Base-by-base conservation (phyloP, 108 stramenopile species). In the Cylindrotheca fusiformis region DNA sequence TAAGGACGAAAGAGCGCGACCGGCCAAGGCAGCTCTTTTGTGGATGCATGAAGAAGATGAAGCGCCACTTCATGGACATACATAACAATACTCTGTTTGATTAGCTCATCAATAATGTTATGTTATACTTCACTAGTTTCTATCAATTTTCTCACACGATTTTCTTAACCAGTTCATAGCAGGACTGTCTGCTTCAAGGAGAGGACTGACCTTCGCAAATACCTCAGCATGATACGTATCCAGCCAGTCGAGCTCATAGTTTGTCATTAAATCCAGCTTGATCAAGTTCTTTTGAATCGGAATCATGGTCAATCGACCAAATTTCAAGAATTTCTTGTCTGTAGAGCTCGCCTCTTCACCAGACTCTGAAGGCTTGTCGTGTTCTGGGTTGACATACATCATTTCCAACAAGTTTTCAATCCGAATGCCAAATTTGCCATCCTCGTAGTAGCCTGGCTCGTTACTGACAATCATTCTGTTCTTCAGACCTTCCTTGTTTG, bases 401-500 rank as follows among this genome's bases (percentile, higher is more conserved):
- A 91, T 82, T 52, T 88, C 88, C 25, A 95, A 33, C 1, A 95
- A 60, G 54, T 95, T 95, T 61, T 99, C 97, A 55, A 97, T 97
- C 20, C 99, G 86, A 45, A 98, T 91, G 31, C 97, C 99, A 69
- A 95, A 98, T 55, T 75, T 77, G 3, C 95, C 97, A 64, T 88
- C 90, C 24, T 87, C 86, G 67, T 99, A 99, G 54, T 84, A 98
- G n/a, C 99, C 99, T 4, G 99, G 99, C 59, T 99, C 99, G 67
- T 98, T 98, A 36, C 83, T 85, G 5, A 96, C 77, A 17, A 95
- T 92, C 99, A 99, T 99, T n/a, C 97, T 97, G 19, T 85, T 76
- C 71, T 90, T 84, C 65, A 97, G 55, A 26, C 74, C 77, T 64
- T 90, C 83, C 55, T 75, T 67, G 65, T 91, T 88, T n/a, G 74